Percentiles rank a stretch among this genome's conserved stretches.
phyloP scores from a whole-genome alignment of 2,329 filamentous ascomycete genomes.

The Epichloe glyceriae region DNA sequence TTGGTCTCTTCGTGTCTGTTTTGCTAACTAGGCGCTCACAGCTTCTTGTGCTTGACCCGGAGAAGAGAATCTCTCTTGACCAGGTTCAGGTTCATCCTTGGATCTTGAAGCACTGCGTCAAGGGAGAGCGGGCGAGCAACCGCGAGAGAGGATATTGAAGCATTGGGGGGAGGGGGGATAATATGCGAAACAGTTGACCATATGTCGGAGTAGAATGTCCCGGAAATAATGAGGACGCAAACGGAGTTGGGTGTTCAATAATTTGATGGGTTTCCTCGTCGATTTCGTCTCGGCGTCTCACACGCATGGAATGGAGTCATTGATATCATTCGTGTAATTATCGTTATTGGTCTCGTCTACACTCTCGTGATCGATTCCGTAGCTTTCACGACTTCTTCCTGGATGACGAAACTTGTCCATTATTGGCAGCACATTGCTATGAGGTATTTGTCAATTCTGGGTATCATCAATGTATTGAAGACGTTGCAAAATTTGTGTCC shows the following conservation, averaged over 20 bases:
- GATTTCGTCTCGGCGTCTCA: conserved; percentile 5
- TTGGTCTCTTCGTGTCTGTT: neutral
- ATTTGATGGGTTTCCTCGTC: neutral
- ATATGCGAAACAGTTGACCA: conserved; percentile 7
- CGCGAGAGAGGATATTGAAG: conserved; percentile 29
- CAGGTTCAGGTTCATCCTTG: conserved; percentile 84
- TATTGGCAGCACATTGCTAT: neutral
- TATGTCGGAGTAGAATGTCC: conserved; percentile 3
- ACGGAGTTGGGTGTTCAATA: conserved; percentile 7
- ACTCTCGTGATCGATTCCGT: neutral
- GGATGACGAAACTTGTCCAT: too few relatives aligned
- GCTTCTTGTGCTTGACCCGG: conserved; percentile 84
- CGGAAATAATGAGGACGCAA: conserved; percentile 1
- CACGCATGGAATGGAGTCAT: conserved; percentile 19
- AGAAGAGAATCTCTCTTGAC: conserved; percentile 82
- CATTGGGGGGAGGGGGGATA: conserved; percentile 6
- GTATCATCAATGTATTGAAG: conserved; percentile 1
- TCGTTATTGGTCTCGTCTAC: conserved; percentile 1
- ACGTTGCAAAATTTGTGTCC: neutral
- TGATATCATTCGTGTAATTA: conserved; percentile 3
- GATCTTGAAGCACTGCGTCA: conserved; percentile 89
- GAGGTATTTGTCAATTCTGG: neutral
- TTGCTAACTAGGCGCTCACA: conserved; percentile 25
- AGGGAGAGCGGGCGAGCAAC: conserved; percentile 40
- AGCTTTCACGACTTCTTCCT: neutral